A percentile compares a stretch with the other conserved stretches of the same genome.
Evolutionary conservation across 257 asterid species (phyloP).

Genomic region (Solanum ahanhuiri): DNA sequence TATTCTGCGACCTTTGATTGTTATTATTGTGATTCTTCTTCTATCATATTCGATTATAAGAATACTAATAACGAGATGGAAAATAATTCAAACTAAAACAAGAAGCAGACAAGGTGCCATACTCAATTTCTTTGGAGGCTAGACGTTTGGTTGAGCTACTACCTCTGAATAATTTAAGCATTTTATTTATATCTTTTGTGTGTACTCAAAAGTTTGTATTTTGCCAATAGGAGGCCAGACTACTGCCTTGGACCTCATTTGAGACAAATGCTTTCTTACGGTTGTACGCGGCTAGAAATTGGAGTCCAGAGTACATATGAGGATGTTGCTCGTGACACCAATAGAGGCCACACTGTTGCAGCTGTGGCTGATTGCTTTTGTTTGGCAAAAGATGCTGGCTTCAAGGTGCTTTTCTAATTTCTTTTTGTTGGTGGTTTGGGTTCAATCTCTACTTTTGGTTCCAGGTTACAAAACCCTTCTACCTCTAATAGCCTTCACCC

Average conservation of each 20-base stretch:
- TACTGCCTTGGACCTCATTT: conserved; percentile 98
- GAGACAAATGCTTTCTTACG: conserved; percentile 96
- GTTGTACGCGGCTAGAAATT: conserved; percentile 94
- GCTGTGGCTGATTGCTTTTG: conserved; percentile 99
- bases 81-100: background rate
- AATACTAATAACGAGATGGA: background rate
- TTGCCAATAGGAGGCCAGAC: conserved; percentile 71
- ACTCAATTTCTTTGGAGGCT: background rate
- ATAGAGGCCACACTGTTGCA: conserved; percentile 96
- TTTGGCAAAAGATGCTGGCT: conserved; percentile 98
- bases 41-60: background rate
- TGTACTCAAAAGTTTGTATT: conserved; percentile 13
- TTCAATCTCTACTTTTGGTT: background rate
- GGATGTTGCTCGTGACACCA: conserved; percentile 98
- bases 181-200: background rate
- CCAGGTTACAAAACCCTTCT: background rate
- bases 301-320: conserved; percentile 99
- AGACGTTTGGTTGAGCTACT: background rate
- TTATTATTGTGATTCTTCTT: background rate
- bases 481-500: background rate
- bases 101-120: background rate
- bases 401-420: conserved; percentile 49
- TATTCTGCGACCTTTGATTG: background rate
- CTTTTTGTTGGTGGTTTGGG: background rate
- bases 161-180: background rate